A percentile compares a stretch with the other conserved stretches of the same genome.
Conservation (phyloP, 2,329 filamentous ascomycete genomes). For the Neofusicoccum sp. region DNA sequence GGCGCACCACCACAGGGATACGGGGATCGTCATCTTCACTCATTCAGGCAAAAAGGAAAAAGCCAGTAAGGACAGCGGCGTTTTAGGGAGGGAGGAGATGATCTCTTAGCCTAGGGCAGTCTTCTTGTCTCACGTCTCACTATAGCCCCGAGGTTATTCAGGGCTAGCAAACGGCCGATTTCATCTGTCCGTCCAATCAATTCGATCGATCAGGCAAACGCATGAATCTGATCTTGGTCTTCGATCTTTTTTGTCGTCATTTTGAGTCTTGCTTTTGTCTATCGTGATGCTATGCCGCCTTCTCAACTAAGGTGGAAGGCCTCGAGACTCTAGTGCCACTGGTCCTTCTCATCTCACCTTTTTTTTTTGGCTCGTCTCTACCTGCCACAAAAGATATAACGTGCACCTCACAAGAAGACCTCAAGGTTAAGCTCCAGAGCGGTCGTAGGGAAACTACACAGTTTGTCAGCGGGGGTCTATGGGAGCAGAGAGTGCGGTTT, state of each 20-base stretch:
- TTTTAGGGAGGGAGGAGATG: too few relatives aligned
- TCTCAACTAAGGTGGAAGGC: neutral
- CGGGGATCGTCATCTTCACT: too few relatives aligned
- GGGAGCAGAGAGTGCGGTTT: neutral
- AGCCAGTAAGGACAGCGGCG: too few relatives aligned
- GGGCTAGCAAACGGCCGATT: neutral
- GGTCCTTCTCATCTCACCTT: neutral
- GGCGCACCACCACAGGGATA: too few relatives aligned
- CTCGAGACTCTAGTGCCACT: neutral
- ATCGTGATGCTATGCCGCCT: neutral
- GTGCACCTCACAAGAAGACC: slow-evolving; percentile 68
- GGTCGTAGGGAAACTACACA: slow-evolving; percentile 77
- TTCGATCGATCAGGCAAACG: neutral
- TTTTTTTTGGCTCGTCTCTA: neutral
- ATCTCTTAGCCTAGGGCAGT: too few relatives aligned
- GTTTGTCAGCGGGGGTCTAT: slow-evolving; percentile 27
- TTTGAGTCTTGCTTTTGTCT: slow-evolving; percentile 2
- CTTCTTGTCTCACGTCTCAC: neutral
- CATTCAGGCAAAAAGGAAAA: neutral
- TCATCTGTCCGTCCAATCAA: neutral
- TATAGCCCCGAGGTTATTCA: neutral
- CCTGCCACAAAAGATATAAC: too few relatives aligned
- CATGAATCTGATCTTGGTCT: neutral
- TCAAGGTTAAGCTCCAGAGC: slow-evolving; percentile 94
- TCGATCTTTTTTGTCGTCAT: neutral